Evolutionary conservation across 495 filamentous ascomycete species (phyloP).

Genomic region (Cercophora samala): DNA sequence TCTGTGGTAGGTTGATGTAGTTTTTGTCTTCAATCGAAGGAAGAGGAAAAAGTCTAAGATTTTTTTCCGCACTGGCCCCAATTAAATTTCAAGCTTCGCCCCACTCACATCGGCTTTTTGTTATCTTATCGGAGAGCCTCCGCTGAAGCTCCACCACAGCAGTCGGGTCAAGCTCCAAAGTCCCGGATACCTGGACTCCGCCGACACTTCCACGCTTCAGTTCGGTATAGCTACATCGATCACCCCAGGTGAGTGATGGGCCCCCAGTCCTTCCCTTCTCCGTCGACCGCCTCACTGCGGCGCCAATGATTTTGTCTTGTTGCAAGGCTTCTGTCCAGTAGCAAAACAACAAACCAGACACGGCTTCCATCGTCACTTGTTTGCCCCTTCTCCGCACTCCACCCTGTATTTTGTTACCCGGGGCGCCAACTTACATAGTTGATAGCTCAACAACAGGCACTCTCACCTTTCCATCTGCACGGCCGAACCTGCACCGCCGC

Average conservation of each 20-base stretch:
- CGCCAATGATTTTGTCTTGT: slow-evolving; percentile 14
- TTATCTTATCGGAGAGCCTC: slow-evolving; percentile 27
- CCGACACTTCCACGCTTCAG: neutral
- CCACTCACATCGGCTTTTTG: slow-evolving; percentile 8
- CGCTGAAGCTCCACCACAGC: neutral
- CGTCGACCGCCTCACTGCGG: slow-evolving; percentile 7
- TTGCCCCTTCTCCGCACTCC: neutral
- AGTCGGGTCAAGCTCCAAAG: neutral
- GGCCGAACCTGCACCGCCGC: slow-evolving; percentile 3
- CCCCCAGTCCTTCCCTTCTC: neutral
- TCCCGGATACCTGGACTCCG: neutral
- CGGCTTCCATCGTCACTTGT: neutral
- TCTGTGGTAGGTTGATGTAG: slow-evolving; percentile 9
- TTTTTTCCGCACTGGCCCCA: slow-evolving; percentile 10
- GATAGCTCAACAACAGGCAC: slow-evolving; percentile 2
- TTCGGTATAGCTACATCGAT: neutral
- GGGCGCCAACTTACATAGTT: neutral
- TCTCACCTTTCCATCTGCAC: slow-evolving; percentile 12
- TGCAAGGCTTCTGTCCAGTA: slow-evolving; percentile 5
- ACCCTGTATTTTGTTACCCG: neutral
- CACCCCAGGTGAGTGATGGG: neutral
- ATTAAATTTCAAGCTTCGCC: slow-evolving; percentile 19
- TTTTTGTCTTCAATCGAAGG: slow-evolving; percentile 9
- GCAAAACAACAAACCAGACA: slow-evolving; percentile 2
- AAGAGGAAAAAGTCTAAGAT: slow-evolving; percentile 12